phyloP scores from a whole-genome alignment of 2,329 filamentous ascomycete species.

The Clarireedia sp. region DNA sequence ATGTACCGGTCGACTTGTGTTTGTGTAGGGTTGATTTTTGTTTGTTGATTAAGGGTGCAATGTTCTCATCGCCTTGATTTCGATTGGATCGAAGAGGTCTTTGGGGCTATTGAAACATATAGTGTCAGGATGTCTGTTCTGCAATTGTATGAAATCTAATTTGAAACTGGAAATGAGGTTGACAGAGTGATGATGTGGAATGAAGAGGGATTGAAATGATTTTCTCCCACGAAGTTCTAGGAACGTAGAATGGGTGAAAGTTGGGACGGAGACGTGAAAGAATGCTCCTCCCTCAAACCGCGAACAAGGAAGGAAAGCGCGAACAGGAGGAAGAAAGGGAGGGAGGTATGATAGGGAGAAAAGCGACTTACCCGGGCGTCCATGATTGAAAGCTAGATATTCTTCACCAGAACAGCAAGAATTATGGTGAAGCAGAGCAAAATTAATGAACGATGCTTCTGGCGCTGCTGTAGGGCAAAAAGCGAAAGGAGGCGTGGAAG shows the following conservation, averaged over 20 bases:
- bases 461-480: background rate
- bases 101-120: conserved; percentile 51
- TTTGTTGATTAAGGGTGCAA: conserved; percentile 40
- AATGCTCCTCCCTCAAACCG: background rate
- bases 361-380: conserved; percentile 34
- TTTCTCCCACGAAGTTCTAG: background rate
- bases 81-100: conserved; percentile 52
- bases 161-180: conserved; percentile 15
- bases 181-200: conserved; percentile 15
- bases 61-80: conserved; percentile 64
- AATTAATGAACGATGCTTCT: background rate
- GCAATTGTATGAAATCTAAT: conserved; percentile 7
- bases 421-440: background rate
- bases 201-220: conserved; percentile 8
- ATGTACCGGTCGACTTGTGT: conserved; percentile 68
- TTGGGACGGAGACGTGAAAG: background rate
- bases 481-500: background rate
- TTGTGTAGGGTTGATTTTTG: conserved; percentile 54
- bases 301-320: background rate
- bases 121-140: conserved; percentile 19
- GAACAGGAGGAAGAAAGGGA: background rate
- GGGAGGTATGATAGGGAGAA: conserved; percentile 7
- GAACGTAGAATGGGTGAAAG: background rate
- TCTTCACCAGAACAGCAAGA: background rate
- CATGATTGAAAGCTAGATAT: conserved; percentile 24